These are phyloP conservation scores for Sugiyamaella marilandica DNA, from an alignment of 805 yeast genomes.

Conservation along the genomic window DNA sequence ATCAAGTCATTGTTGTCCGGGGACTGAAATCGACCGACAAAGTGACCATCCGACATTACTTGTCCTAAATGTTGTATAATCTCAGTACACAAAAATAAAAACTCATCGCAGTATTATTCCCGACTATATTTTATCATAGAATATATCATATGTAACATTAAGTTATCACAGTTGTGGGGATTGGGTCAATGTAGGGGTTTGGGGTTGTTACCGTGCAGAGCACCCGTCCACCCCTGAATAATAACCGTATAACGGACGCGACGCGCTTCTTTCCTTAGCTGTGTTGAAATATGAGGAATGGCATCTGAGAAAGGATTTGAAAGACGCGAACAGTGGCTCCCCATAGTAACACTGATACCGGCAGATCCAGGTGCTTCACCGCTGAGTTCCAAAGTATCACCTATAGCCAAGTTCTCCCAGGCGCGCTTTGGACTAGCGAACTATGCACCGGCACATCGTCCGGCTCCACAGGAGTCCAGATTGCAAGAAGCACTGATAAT, in stretches of 20 bases:
- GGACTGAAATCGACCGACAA: conserved; percentile 16
- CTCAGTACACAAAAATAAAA: no score
- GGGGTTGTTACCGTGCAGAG: not conserved
- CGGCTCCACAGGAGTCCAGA: conserved; percentile 6
- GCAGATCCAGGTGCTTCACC: conserved; percentile 7
- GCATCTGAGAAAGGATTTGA: not conserved
- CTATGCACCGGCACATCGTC: conserved; percentile 7
- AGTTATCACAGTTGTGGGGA: not conserved
- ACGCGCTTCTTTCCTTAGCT: not conserved
- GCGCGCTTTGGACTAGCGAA: conserved; percentile 9
- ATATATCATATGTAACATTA: no score
- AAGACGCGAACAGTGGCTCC: conserved; percentile 10
- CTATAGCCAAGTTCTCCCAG: conserved; percentile 20
- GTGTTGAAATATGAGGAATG: not conserved
- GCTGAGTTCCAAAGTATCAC: conserved; percentile 15
- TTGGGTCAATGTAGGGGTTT: not conserved
- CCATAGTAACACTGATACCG: conserved; percentile 6
- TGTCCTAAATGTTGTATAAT: not conserved
- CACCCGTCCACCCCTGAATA: not conserved
- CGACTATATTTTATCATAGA: no score
- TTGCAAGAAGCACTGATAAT: conserved; percentile 62
- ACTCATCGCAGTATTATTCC: no score
- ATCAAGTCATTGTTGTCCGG: conserved; percentile 16
- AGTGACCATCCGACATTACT: conserved; percentile 17
- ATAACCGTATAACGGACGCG: conserved; percentile 3